Evolutionary conservation across 345 rosid genomes (phyloP).

Genomic region (Arabidopsis suecica): DNA sequence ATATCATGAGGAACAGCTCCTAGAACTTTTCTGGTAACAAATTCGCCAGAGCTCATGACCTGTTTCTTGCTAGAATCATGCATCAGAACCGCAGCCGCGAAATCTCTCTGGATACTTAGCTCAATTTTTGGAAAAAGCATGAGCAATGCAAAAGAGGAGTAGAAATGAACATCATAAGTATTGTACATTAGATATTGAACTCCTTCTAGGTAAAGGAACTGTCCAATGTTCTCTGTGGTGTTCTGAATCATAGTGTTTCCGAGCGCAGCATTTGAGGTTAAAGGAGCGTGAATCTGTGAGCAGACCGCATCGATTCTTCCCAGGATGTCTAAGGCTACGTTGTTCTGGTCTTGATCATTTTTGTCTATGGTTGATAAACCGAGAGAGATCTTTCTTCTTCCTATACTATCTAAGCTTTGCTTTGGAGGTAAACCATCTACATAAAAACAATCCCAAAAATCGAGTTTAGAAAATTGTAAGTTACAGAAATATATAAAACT

Average conservation of each 20-base stretch:
- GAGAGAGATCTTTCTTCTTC: slow-evolving; percentile 67
- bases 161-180: slow-evolving; percentile 83
- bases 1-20: slow-evolving; percentile 84
- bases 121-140: slow-evolving; percentile 79
- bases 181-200: slow-evolving; percentile 74
- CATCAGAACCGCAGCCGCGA: slow-evolving; percentile 71
- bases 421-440: slow-evolving; percentile 83
- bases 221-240: slow-evolving; percentile 86
- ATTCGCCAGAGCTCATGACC: slow-evolving; percentile 61
- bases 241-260: slow-evolving; percentile 67
- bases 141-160: slow-evolving; percentile 75
- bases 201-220: slow-evolving; percentile 83
- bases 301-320: slow-evolving; percentile 72
- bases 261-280: slow-evolving; percentile 61
- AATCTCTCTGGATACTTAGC: slow-evolving; percentile 81
- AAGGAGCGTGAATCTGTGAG: slow-evolving; percentile 63
- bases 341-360: slow-evolving; percentile 49
- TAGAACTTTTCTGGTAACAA: slow-evolving; percentile 58
- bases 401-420: slow-evolving; percentile 63
- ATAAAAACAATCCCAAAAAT: slow-evolving; percentile 28
- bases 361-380: slow-evolving; percentile 46
- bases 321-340: slow-evolving; percentile 63
- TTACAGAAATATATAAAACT: neutral
- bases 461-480: neutral
- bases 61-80: slow-evolving; percentile 66